Evolutionary conservation across 176 grass and related monocot genomes (phyloP), one percentile per base, ranked within the genome.

Genomic region (Coix lacrymajobi): DNA sequence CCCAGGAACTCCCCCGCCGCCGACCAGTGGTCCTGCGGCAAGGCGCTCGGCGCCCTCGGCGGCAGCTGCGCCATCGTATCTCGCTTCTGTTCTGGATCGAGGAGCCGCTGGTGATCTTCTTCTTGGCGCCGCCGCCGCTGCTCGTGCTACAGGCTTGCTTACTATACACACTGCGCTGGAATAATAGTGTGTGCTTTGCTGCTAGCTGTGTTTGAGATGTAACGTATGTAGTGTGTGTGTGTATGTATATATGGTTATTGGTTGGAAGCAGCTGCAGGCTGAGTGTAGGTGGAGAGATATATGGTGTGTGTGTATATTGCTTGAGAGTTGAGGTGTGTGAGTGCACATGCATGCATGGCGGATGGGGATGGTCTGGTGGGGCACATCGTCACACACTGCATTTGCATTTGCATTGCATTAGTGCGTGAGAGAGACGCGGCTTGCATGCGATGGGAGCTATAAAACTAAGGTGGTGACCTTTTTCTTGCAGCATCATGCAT

Each of bases 1-100:
- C 92, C 93, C 6, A 93, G 88, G 87, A 99, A 96, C 29, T 96
- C 93, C 3, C 85, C 90, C 15, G 83, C 83, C 62, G 86, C 79
- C 38, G 66, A 71, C 65, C 58, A 86, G 69, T 32, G 78, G 78
- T 63, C 83, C 78, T 82, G 74, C 71, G 76, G 40, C 30, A 46
- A 73, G 32, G 83, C 72, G 82, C 64, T 90, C 37, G 92, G 92
- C 61, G 79, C 85, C 15, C 90, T 99, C 29, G 96, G 96, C 37
- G 96, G 96, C 67, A 94, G 37, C 58, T 95, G 92, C 71, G 96
- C 87, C 90, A 93, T 95, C 44, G n/a, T n/a, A n/a, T n/a, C n/a
- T n/a, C n/a, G 1, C 34, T 75, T 31, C 26, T 43, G 41, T 43
- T 52, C 49, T 51, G 4, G 16, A 16, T 33, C 33, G 33, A 4